Base-by-base conservation (phyloP, 768 basidiomycete species). In the Clavaria fumosa region DNA sequence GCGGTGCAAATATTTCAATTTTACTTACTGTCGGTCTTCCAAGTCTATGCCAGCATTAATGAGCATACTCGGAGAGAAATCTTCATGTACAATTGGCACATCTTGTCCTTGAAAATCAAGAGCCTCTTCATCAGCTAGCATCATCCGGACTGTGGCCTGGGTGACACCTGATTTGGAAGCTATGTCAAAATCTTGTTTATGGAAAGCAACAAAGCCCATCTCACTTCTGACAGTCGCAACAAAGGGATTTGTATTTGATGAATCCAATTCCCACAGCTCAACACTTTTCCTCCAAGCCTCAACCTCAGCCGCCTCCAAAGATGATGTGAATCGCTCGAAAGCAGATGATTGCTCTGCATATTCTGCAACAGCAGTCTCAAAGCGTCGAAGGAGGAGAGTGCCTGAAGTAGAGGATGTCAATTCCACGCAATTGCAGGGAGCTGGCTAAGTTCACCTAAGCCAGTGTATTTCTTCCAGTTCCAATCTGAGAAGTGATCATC, bases 401-500 rank as follows among this genome's bases (percentile, higher is more conserved):
- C 31, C 22, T 23, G 9, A n/a, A 5, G 5, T 6, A 27, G 14
- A 20, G 3, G 15, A 11, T n/a, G n/a, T 28, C 14, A 28, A 14
- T 9, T 9, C 11, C 12, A 28, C 4, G 4, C n/a, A 3, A 6
- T 10, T 38, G 7, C 3, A 19, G n/a, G 17, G 19, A 18, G 22
- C 12, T 21, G 7, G 4, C 10, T 5, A 2, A 10, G 34, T 41
- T 12, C 37, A 61, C 60, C 48, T 0, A 62, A 21, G 0, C 31
- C 34, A 3, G 46, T 23, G 0, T 50, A 20, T 22, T 65, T 65
- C 3, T 27, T 23, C 34, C 49, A 55, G 18, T 57, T 57, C 59
- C 57, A 63, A 20, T 59, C 55, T 27, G 44, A 45, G 45, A 54
- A 60, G 2, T 58, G 54, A 12, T 65, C 58, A 35, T 67, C 57